Base-by-base conservation (phyloP, 2,329 filamentous ascomycete genomes). In the Sclerotinia minor region DNA sequence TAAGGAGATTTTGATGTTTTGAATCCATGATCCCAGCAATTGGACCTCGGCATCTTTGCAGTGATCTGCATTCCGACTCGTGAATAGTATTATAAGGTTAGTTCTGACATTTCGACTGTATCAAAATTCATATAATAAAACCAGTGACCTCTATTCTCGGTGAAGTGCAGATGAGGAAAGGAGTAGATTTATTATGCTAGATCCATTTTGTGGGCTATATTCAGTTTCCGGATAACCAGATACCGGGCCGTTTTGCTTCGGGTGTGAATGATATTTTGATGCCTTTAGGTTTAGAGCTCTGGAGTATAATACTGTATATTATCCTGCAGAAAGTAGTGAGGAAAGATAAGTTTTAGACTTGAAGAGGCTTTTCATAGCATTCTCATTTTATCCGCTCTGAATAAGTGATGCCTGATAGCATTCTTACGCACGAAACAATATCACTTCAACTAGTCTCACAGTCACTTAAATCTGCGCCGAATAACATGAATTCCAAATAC, bases 361-460 rank as follows among this genome's bases (percentile, higher is more conserved):
- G 15, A 21, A 59, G 21, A 4, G 15, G 24, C 24, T 32, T 54
- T 32, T 11, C 7, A 50, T 21, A 50, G 47, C 2, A 38, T 11
- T 24, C 11, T 41, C 32, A 32, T 26, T 24, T 21, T 29, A 50
- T 50, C 26, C 17, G 3, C 7, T 21, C 9, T 26, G 45, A 38
- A 21, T 19, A 19, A 57, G 17, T 61, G 59, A 24, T 61, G 45
- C 59, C 45, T 61, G 21, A 26, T n/a, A 61, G n/a, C 15, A 61
- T 24, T 50, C 45, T 26, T n/a, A 61, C n/a, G 29, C 38, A 13
- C 45, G 26, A 1, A 49, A 38, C 9, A 21, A 50, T 49, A 29
- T n/a, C 29, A 50, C 19, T 15, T 61, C 5, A 13, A 55, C 7
- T 8, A 9, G 21, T 49, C 44, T 61, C 44, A 61, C 44, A n/a